These are phyloP conservation scores for Ilex asprella DNA, from an alignment of 257 asterid species.

Conservation along the genomic window DNA sequence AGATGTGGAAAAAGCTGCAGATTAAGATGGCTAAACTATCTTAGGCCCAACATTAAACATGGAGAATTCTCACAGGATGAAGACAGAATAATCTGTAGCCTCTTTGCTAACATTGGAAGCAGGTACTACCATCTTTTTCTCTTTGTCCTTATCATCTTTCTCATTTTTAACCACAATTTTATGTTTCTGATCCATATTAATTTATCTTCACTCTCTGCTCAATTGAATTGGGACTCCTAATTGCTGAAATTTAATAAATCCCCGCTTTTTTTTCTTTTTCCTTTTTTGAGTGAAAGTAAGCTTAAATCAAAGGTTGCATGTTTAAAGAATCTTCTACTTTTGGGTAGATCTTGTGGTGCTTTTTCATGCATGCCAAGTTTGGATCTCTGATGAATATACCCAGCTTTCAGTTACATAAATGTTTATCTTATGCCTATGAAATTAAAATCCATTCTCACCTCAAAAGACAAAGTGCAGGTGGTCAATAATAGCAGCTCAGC, in stretches of 20 bases:
- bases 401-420: not conserved
- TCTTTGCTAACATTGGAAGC: conserved; percentile 76
- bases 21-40: conserved; percentile 78
- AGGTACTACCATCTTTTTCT: conserved; percentile 28
- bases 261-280: not conserved
- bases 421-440: not conserved
- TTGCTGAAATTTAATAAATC: not conserved
- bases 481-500: conserved; percentile 73
- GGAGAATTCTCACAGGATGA: conserved; percentile 73
- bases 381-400: not conserved
- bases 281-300: no score
- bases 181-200: not conserved
- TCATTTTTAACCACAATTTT: not conserved
- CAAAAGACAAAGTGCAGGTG: conserved; percentile 24
- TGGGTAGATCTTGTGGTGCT: not conserved
- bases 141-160: not conserved
- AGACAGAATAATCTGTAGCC: conserved; percentile 59
- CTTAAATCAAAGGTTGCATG: not conserved
- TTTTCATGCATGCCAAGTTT: not conserved
- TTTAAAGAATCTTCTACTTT: not conserved
- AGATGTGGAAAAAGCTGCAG: conserved; percentile 90
- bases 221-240: not conserved
- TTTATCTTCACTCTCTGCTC: not conserved
- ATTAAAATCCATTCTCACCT: no score
- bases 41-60: conserved; percentile 72